These are phyloP conservation scores for Hapsidospora chrysogenum DNA, from an alignment of 495 filamentous ascomycete species.

Conservation along the genomic window DNA sequence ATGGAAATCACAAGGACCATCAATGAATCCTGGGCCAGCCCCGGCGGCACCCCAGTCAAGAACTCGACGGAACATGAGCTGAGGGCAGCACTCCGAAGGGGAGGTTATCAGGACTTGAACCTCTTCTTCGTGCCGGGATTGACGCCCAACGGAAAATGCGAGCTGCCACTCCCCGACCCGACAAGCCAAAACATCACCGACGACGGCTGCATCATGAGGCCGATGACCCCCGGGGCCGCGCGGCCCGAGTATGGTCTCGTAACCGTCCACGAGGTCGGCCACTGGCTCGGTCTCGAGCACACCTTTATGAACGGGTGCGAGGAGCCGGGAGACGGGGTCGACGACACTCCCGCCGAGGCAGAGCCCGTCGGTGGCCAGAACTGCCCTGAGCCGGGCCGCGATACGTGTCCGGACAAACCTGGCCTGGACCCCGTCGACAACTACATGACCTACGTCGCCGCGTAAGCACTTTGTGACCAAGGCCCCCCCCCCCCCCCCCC, in stretches of 20 bases:
- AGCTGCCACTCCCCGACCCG: constrained; percentile 20
- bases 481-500: too few species aligned
- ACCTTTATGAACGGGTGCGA: constrained; percentile 47
- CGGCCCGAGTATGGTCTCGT: constrained; percentile 38
- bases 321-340: constrained; percentile 35
- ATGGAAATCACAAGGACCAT: constrained; percentile 33
- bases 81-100: constrained; percentile 33
- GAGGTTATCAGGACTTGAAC: constrained; percentile 43
- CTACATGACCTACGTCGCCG: constrained; percentile 47
- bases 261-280: constrained; percentile 46
- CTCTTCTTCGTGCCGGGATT: constrained; percentile 43
- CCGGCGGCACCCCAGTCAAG: too few species aligned
- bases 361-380: constrained; percentile 30
- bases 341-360: constrained; percentile 40
- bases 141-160: constrained; percentile 38
- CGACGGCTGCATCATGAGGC: constrained; percentile 45
- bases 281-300: constrained; percentile 50
- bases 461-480: too few species aligned
- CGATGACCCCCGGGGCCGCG: constrained; percentile 31
- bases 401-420: constrained; percentile 29
- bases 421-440: constrained; percentile 45
- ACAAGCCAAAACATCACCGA: constrained; percentile 20
- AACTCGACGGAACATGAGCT: constrained; percentile 19
- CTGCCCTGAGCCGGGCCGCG: constrained; percentile 38
- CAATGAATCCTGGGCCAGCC: constrained; percentile 42